These are phyloP conservation scores for Apiospora aurea DNA, from an alignment of 2,329 filamentous ascomycete species.

Conservation along the genomic window DNA sequence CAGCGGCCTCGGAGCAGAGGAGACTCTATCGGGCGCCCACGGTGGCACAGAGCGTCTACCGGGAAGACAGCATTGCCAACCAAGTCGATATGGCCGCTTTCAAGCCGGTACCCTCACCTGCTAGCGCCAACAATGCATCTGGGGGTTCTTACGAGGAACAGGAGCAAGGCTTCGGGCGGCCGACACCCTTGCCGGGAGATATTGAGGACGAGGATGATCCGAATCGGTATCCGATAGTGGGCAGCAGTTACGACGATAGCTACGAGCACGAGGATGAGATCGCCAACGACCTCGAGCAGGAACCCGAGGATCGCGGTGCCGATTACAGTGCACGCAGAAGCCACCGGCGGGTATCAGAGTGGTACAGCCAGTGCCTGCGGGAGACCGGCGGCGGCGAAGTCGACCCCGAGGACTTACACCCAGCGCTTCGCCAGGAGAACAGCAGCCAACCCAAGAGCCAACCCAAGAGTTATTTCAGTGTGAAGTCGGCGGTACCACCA, in stretches of 20 bases:
- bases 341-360: neutral
- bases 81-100: neutral
- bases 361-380: constrained; percentile 10
- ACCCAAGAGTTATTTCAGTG: constrained; percentile 8
- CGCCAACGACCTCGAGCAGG: neutral
- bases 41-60: constrained; percentile 9
- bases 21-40: neutral
- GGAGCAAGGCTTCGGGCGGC: neutral
- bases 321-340: neutral
- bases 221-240: neutral
- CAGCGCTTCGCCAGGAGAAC: neutral
- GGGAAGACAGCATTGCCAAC: constrained; percentile 20
- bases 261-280: neutral
- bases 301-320: neutral
- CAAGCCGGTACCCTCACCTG: neutral
- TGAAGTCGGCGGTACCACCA: neutral
- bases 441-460: neutral
- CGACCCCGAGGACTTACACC: constrained; percentile 2
- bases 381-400: neutral
- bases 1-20: neutral
- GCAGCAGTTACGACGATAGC: constrained; percentile 15
- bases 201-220: neutral
- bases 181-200: neutral
- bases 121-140: neutral
- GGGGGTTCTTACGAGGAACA: neutral